Conservation (phyloP, 2,329 filamentous ascomycete genomes). For the Venturia carpophila region DNA sequence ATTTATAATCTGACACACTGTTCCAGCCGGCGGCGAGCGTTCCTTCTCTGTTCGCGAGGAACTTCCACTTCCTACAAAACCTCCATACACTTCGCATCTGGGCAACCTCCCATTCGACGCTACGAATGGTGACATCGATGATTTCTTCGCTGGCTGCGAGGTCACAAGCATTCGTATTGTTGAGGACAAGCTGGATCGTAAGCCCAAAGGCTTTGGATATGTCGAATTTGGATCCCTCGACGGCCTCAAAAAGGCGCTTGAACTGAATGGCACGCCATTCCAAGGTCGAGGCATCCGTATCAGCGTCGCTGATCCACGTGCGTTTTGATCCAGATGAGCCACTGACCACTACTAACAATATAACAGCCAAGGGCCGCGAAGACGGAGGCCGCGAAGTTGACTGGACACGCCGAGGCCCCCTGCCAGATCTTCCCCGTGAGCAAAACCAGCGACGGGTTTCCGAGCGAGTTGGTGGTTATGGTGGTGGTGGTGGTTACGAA, state of each 20-base stretch:
- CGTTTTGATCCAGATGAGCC: constrained; percentile 34
- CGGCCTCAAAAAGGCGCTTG: constrained; percentile 83
- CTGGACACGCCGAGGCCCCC: constrained; percentile 89
- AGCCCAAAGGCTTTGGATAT: constrained; percentile 97
- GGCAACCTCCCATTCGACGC: constrained; percentile 96
- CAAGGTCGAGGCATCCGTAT: constrained; percentile 85
- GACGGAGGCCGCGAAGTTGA: constrained; percentile 77
- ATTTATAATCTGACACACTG: constrained; percentile 8
- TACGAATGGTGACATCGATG: constrained; percentile 70
- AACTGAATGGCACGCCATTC: constrained; percentile 72
- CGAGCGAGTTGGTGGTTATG: constrained; percentile 41
- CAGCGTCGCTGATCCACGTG: constrained; percentile 96
- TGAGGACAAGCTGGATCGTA: constrained; percentile 86
- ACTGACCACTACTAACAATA: constrained; percentile 26
- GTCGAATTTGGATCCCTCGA: constrained; percentile 86
- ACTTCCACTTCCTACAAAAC: constrained; percentile 80
- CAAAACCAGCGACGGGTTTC: constrained; percentile 47
- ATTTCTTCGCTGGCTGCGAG: constrained; percentile 78
- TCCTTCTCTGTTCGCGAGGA: constrained; percentile 61
- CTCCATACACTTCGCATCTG: constrained; percentile 90
- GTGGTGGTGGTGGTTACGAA: constrained; percentile 40
- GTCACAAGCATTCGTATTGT: constrained; percentile 91
- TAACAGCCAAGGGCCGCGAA: constrained; percentile 75
- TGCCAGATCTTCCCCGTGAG: constrained; percentile 60
- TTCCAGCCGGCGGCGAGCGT: constrained; percentile 18